These are phyloP conservation scores for Zygosaccharomyces sapae DNA, from an alignment of 1,139 yeast species.

Conservation along the genomic window DNA sequence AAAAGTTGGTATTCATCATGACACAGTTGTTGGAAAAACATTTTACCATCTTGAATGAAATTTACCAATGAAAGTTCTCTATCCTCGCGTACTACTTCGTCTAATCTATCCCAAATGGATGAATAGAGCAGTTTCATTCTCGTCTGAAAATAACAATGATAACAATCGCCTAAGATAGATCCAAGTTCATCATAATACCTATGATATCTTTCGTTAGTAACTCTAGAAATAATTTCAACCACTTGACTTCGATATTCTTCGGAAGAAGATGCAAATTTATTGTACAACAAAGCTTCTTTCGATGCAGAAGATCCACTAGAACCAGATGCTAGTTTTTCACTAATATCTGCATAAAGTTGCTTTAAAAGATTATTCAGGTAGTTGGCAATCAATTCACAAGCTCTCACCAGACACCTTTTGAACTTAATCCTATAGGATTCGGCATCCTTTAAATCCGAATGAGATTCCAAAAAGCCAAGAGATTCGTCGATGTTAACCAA, in stretches of 20 bases:
- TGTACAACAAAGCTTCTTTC: constrained; percentile 55
- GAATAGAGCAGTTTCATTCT: constrained; percentile 48
- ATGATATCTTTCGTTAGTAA: constrained; percentile 35
- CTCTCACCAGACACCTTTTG: constrained; percentile 80
- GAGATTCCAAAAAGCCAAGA: constrained; percentile 44
- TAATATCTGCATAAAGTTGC: constrained; percentile 44
- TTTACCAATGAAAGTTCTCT: constrained; percentile 43
- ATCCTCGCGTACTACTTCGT: constrained; percentile 29
- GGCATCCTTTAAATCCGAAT: constrained; percentile 60
- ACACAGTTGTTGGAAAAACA: constrained; percentile 54
- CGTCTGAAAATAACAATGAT: constrained; percentile 55
- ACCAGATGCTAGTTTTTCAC: constrained; percentile 9
- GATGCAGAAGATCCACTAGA: constrained; percentile 39
- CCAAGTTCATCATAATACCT: constrained; percentile 64
- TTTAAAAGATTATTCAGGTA: constrained; percentile 56
- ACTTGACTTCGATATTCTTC: constrained; percentile 45
- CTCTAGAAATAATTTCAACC: constrained; percentile 49
- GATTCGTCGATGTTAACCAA: constrained; percentile 59
- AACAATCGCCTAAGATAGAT: constrained; percentile 49
- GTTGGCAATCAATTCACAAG: constrained; percentile 69
- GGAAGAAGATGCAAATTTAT: constrained; percentile 52
- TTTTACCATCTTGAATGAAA: constrained; percentile 54
- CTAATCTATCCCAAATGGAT: constrained; percentile 41
- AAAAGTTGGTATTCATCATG: constrained; percentile 61
- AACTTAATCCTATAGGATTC: constrained; percentile 69